Conservation (phyloP, 2,329 filamentous ascomycete genomes). For the Apiospora phragmitis region DNA sequence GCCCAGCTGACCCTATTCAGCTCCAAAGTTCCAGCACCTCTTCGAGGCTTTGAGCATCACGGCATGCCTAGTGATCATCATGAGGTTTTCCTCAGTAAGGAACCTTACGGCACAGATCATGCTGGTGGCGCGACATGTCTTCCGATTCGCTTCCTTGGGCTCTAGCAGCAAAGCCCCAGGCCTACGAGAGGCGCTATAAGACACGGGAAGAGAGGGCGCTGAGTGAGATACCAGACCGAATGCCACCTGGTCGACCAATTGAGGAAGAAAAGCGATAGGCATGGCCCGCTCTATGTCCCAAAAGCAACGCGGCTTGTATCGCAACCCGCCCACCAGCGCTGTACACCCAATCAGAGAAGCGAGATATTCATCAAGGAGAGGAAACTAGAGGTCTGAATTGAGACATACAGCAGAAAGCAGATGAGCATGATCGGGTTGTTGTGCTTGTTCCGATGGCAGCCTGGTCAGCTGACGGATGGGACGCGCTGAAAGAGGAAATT, state of each 20-base stretch:
- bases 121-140: neutral
- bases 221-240: neutral
- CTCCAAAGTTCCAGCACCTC: neutral
- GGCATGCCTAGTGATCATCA: neutral
- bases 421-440: neutral
- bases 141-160: neutral
- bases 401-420: neutral
- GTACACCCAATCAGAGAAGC: neutral
- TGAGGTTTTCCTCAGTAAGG: neutral
- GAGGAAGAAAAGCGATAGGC: neutral
- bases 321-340: neutral
- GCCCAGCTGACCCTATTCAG: neutral
- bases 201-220: neutral
- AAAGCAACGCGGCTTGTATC: neutral
- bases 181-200: neutral
- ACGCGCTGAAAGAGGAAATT: neutral
- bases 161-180: neutral
- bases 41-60: neutral
- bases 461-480: neutral
- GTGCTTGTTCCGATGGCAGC: neutral
- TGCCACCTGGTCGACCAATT: neutral
- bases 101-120: neutral
- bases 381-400: neutral
- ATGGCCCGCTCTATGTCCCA: neutral
- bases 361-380: neutral